phyloP scores from a whole-genome alignment of 2,329 filamentous ascomycete genomes.

The Leptodontidium sp. region DNA sequence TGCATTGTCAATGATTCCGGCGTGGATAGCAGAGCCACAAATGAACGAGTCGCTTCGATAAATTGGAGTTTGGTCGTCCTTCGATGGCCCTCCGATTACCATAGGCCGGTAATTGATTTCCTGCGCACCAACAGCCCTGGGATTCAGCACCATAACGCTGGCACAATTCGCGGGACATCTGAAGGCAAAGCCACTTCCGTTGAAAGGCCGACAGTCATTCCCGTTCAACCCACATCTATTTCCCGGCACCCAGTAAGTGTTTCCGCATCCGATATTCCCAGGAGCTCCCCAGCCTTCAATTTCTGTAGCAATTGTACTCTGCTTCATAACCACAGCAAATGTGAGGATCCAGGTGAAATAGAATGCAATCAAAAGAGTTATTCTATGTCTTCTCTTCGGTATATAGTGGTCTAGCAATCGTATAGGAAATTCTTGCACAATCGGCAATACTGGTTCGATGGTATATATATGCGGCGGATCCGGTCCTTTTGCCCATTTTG shows the following conservation, averaged over 20 bases:
- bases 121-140: conserved; percentile 76
- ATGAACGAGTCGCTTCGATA: conserved; percentile 93
- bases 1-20: conserved; percentile 75
- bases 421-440: conserved; percentile 72
- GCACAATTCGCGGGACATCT: conserved; percentile 78
- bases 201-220: conserved; percentile 77
- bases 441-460: conserved; percentile 69
- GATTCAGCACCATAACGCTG: conserved; percentile 71
- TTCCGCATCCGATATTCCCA: conserved; percentile 70
- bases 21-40: conserved; percentile 84
- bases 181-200: conserved; percentile 74
- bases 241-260: conserved; percentile 74
- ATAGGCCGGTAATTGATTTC: conserved; percentile 70
- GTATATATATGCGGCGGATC: conserved; percentile 57
- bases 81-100: conserved; percentile 72
- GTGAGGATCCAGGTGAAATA: conserved; percentile 73
- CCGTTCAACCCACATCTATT: conserved; percentile 81
- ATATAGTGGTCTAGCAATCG: conserved; percentile 68
- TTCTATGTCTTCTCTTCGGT: conserved; percentile 65
- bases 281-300: conserved; percentile 74
- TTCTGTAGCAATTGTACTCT: conserved; percentile 65
- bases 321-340: conserved; percentile 73
- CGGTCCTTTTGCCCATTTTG: conserved; percentile 64
- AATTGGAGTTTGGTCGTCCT: conserved; percentile 56
- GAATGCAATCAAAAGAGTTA: conserved; percentile 65